Conservation (phyloP, 2,329 filamentous ascomycete genomes). For the Lomentospora prolificans region DNA sequence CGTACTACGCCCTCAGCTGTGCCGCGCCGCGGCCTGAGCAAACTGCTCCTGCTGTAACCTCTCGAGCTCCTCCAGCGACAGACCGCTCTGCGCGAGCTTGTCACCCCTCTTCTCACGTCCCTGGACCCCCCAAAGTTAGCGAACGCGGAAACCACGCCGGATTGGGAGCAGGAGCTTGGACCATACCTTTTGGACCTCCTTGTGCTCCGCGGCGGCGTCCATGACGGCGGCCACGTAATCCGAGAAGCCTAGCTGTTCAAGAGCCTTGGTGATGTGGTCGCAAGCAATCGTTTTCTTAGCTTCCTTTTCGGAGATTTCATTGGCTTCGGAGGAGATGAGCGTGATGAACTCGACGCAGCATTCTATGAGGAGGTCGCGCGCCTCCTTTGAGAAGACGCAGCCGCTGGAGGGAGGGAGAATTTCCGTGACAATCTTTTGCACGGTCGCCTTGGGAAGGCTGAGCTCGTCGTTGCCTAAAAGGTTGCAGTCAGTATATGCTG, state of each 20-base stretch:
- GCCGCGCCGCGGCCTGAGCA: constrained; percentile 48
- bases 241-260: constrained; percentile 84
- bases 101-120: constrained; percentile 93
- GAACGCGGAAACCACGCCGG: constrained; percentile 23
- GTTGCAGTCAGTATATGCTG: constrained; percentile 20
- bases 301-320: constrained; percentile 97
- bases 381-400: constrained; percentile 87
- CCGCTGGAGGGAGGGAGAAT: constrained; percentile 70
- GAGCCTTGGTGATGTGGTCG: constrained; percentile 91
- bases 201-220: constrained; percentile 82
- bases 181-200: constrained; percentile 79
- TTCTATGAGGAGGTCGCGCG: constrained; percentile 89
- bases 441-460: constrained; percentile 57
- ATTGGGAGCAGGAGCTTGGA: constrained; percentile 51
- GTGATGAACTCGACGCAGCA: constrained; percentile 99
- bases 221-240: constrained; percentile 86
- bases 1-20: constrained; percentile 10
- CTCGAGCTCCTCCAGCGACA: constrained; percentile 83
- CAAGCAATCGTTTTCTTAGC: constrained; percentile 98
- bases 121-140: constrained; percentile 52
- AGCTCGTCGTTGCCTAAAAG: constrained; percentile 50
- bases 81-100: constrained; percentile 89
- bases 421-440: constrained; percentile 85
- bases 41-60: constrained; percentile 88
- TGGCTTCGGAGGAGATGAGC: constrained; percentile 94